Conservation (phyloP, 2,329 filamentous ascomycete genomes). For the Penicillium sp. region DNA sequence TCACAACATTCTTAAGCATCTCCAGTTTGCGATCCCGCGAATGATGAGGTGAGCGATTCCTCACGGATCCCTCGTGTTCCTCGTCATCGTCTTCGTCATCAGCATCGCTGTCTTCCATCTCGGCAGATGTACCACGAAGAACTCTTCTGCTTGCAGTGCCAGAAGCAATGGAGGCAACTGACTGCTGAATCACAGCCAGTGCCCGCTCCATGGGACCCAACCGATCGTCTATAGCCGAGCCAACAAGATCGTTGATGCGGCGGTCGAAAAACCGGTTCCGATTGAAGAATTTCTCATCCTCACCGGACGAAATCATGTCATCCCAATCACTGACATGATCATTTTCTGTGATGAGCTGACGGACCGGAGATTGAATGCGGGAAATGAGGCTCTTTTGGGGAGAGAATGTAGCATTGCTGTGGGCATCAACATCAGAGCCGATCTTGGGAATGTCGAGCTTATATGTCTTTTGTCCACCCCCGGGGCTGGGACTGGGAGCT, state of each 20-base stretch:
- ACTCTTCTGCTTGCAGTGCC: slow-evolving; percentile 54
- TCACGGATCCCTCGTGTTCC: slow-evolving; percentile 49
- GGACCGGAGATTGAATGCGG: slow-evolving; percentile 50
- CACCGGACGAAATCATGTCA: slow-evolving; percentile 71
- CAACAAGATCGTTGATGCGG: slow-evolving; percentile 81
- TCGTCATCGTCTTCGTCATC: slow-evolving; percentile 83
- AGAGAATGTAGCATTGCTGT: slow-evolving; percentile 48
- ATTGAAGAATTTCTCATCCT: slow-evolving; percentile 74
- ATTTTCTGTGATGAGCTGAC: slow-evolving; percentile 55
- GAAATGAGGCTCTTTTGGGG: slow-evolving; percentile 59
- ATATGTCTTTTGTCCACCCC: slow-evolving; percentile 46
- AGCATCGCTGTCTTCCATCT: slow-evolving; percentile 73
- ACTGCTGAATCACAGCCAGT: slow-evolving; percentile 68
- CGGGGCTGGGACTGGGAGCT: slow-evolving; percentile 67
- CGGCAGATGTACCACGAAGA: slow-evolving; percentile 63
- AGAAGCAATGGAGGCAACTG: slow-evolving; percentile 54
- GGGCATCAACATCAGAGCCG: slow-evolving; percentile 30
- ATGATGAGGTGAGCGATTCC: slow-evolving; percentile 66
- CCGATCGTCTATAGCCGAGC: slow-evolving; percentile 66
- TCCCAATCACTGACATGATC: slow-evolving; percentile 86
- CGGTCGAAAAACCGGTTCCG: slow-evolving; percentile 85
- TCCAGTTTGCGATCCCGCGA: slow-evolving; percentile 69
- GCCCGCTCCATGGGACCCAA: slow-evolving; percentile 75
- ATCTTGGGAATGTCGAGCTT: slow-evolving; percentile 43
- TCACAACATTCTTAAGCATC: slow-evolving; percentile 63